Evolutionary conservation across 345 rosid genomes (phyloP).

Genomic region (Cardamine chenopodiifolia): DNA sequence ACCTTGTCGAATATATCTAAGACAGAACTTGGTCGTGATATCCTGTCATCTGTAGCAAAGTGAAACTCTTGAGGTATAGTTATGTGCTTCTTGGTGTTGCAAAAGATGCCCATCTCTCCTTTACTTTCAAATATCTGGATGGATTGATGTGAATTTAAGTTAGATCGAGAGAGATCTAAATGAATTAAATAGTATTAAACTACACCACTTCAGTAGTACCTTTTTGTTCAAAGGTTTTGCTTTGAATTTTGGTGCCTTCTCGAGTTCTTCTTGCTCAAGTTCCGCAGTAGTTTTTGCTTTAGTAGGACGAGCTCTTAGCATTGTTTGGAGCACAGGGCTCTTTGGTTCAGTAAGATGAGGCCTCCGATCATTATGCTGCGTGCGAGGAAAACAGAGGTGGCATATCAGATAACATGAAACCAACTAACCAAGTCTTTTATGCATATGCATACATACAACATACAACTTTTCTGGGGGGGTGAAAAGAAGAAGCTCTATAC

Average conservation of each 20-base stretch:
- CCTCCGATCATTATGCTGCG: constrained; percentile 62
- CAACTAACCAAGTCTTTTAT: constrained; percentile 2
- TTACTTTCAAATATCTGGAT: constrained; percentile 91
- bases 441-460: constrained; percentile 8
- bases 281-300: constrained; percentile 76
- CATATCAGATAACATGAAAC: constrained; percentile 30
- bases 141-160: constrained; percentile 13
- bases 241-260: constrained; percentile 89
- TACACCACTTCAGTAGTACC: constrained; percentile 50
- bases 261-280: constrained; percentile 86
- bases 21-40: constrained; percentile 62
- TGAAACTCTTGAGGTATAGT: constrained; percentile 91
- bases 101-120: constrained; percentile 86
- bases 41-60: constrained; percentile 83
- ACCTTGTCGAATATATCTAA: constrained; percentile 88
- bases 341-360: constrained; percentile 78
- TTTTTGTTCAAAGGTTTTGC: constrained; percentile 94
- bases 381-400: constrained; percentile 2
- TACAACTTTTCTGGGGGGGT: background rate
- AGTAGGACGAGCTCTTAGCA: constrained; percentile 86
- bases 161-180: background rate
- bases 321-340: constrained; percentile 80
- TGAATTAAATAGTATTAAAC: background rate
- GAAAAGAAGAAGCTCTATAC: constrained; percentile 41
- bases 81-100: constrained; percentile 70